phyloP scores from a whole-genome alignment of 164 flowering plant species.

The Warburgia ugandensis region DNA sequence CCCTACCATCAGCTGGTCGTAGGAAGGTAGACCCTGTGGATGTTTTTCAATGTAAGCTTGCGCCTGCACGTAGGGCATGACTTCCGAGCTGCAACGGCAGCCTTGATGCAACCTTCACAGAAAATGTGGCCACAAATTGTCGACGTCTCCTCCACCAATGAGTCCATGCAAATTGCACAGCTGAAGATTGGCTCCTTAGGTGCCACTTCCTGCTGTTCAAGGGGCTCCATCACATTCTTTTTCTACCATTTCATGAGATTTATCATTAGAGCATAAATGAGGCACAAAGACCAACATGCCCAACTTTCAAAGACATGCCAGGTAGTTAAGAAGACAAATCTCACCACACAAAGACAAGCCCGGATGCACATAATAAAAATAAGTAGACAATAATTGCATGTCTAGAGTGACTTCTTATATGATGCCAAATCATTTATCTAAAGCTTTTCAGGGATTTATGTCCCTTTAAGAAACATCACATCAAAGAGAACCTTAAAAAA shows the following conservation, averaged over 20 bases:
- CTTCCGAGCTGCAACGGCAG: slow-evolving; percentile 48
- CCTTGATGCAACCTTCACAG: slow-evolving; percentile 68
- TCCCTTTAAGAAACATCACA: too few species aligned
- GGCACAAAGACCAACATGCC: too few species aligned
- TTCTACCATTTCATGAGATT: slow-evolving; percentile 28
- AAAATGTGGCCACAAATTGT: slow-evolving; percentile 96
- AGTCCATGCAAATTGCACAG: slow-evolving; percentile 82
- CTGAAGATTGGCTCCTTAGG: slow-evolving; percentile 56
- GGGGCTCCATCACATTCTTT: slow-evolving; percentile 8
- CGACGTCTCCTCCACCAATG: slow-evolving; percentile 58
- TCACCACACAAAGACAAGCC: too few species aligned
- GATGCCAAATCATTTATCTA: too few species aligned
- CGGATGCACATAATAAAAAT: too few species aligned
- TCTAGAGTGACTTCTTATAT: too few species aligned
- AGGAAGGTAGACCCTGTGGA: slow-evolving; percentile 77
- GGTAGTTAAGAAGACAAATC: too few species aligned
- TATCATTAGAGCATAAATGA: too few species aligned
- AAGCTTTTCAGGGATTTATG: too few species aligned
- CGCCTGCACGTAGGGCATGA: slow-evolving; percentile 89
- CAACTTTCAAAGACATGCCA: too few species aligned
- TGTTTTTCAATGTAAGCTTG: slow-evolving; percentile 42
- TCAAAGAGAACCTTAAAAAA: too few species aligned
- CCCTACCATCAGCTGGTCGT: slow-evolving; percentile 22
- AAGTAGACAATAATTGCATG: too few species aligned
- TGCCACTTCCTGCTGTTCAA: background rate